Evolutionary conservation across 2,329 filamentous ascomycete genomes (phyloP), one percentile per base, ranked within the genome.

Genomic region (Coleophoma eucalyptorum): DNA sequence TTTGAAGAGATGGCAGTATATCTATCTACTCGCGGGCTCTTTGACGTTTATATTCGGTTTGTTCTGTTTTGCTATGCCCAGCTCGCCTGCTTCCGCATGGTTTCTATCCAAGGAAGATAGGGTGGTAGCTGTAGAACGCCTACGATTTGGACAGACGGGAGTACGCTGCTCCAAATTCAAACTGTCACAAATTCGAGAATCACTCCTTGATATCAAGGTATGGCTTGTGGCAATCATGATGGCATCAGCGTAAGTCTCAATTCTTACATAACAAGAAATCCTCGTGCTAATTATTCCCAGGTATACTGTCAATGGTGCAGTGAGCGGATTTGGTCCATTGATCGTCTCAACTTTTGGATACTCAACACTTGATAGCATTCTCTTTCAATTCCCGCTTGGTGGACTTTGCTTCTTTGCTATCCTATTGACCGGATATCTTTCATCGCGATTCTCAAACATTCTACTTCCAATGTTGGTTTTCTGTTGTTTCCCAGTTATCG

Each of bases 301-400:
- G 1, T 87, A 89, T 59, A 87, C 83, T 0, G 79, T 89, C 53
- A 89, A 89, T 59, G 86, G 86, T 10, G 86, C 85, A 6, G 81
- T 89, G 11, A 80, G 77, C 34, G 85, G 85, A 1, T 89, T 89
- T 61, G 86, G 86, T 0, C 85, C 86, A 0, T 69, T 89, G 1
- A 89, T 89, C 53, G 84, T 90, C 1, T 83, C 78, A 1, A 89
- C 85, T 0, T 89, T 89, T 62, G 85, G 85, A 50, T 89, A 78
- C 68, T 75, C 74, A 19, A 76, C 79, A 0, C 74, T 86, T 1
- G 74, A 86, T 32, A 79, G 83, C 0, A 89, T 91, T 52, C 73
- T 90, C 0, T 84, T 87, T 62, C 87, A 91, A 59, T 90, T 91
- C 52, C 88, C 88, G 0, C 76, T 90, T 0, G 87, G 87, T 1